A percentile compares a stretch with the other conserved stretches of the same genome.
Evolutionary conservation across 345 rosid genomes (phyloP).

Genomic region (Brassica cretica): DNA sequence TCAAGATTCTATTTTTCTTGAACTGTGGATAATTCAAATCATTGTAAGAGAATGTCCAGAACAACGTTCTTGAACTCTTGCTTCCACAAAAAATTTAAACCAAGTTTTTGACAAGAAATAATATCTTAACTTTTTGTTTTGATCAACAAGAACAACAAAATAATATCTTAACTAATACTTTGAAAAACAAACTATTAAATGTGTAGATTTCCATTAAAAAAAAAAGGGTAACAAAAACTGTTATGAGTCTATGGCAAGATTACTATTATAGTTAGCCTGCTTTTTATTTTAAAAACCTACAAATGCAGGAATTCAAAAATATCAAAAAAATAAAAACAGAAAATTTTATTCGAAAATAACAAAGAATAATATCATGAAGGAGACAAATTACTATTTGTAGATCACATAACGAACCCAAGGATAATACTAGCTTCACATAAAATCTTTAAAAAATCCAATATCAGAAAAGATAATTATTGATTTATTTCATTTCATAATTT

Average conservation of each 20-base stretch:
- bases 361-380: neutral
- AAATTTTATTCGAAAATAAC: neutral
- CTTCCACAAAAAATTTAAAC: neutral
- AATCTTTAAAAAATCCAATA: neutral
- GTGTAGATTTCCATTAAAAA: neutral
- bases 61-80: neutral
- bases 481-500: neutral
- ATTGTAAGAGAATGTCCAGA: neutral
- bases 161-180: neutral
- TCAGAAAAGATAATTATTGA: neutral
- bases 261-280: neutral
- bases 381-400: neutral
- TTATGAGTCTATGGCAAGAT: neutral
- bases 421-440: conserved; percentile 17
- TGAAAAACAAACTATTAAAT: neutral
- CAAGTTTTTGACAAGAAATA: neutral
- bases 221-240: neutral
- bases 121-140: neutral
- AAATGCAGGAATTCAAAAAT: neutral
- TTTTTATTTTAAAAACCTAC: neutral
- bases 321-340: neutral
- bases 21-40: neutral
- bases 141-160: too few species aligned
- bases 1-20: neutral
- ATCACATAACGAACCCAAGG: conserved; percentile 14